A percentile compares a stretch with the other conserved stretches of the same genome.
Conservation (phyloP, 495 filamentous ascomycete species). For the Entonaema liquescens region DNA sequence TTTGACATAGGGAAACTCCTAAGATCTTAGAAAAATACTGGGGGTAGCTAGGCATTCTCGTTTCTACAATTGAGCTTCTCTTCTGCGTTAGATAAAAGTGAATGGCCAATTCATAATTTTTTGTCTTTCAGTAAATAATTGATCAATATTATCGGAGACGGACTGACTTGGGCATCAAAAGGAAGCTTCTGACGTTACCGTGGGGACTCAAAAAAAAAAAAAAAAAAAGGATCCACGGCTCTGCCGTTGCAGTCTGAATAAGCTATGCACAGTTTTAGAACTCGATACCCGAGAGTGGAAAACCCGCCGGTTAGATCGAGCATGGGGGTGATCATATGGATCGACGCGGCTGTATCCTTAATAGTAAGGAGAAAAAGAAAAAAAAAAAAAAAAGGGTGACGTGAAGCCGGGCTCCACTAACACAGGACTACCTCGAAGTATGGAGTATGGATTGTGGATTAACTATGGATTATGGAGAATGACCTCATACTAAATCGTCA, state of each 20-base stretch:
- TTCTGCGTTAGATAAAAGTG: neutral
- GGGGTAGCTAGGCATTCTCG: neutral
- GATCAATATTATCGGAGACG: conserved; percentile 18
- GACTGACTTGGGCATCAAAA: conserved; percentile 31
- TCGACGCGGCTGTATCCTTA: conserved; percentile 38
- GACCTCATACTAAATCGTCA: conserved; percentile 31
- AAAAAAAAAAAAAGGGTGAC: conserved; percentile 21
- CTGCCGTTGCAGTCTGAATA: conserved; percentile 43
- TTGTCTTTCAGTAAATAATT: conserved; percentile 12
- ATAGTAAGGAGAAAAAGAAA: conserved; percentile 35
- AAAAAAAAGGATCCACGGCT: conserved; percentile 29
- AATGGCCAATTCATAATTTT: neutral
- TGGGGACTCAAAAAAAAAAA: conserved; percentile 30
- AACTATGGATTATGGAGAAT: no score
- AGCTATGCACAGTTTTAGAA: conserved; percentile 41
- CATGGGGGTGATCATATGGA: conserved; percentile 41
- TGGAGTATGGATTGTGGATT: no score
- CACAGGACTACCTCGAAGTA: neutral
- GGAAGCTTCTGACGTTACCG: conserved; percentile 20
- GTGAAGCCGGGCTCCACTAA: conserved; percentile 30
- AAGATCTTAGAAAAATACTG: no score
- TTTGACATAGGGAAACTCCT: neutral
- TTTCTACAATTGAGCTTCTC: conserved; percentile 12
- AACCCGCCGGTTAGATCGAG: conserved; percentile 43
- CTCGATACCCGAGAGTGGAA: conserved; percentile 44